These are phyloP conservation scores for Colletotrichum godetiae DNA, from an alignment of 2,329 filamentous ascomycete genomes.

Conservation along the genomic window DNA sequence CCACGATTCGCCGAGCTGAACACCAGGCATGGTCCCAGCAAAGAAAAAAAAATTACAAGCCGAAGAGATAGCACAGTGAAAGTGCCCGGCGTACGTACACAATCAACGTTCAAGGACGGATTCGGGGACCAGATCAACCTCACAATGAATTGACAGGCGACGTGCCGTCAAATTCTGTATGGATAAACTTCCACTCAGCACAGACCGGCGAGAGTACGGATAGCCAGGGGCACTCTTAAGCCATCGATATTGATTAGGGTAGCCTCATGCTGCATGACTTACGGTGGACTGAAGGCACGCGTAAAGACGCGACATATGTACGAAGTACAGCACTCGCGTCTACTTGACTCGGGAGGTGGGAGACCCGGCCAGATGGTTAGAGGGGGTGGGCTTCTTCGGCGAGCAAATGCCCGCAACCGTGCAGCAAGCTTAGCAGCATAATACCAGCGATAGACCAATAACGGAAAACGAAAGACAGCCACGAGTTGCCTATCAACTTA, in stretches of 20 bases:
- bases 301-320: not conserved
- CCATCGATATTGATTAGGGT: not conserved
- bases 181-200: not conserved
- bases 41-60: no score
- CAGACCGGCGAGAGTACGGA: not conserved
- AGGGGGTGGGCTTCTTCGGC: not conserved
- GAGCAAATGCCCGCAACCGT: not conserved
- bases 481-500: no score
- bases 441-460: not conserved
- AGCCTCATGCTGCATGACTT: not conserved
- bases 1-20: conserved; percentile 52
- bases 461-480: not conserved
- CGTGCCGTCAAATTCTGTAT: not conserved
- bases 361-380: not conserved
- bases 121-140: not conserved
- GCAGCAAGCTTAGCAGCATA: not conserved
- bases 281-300: not conserved
- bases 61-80: not conserved
- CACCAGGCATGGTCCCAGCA: no score
- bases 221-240: not conserved
- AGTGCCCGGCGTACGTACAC: not conserved
- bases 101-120: not conserved
- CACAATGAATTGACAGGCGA: not conserved
- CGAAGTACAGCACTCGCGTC: not conserved
- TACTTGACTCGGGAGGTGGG: conserved; percentile 2